Conservation (phyloP, 768 basidiomycete species). For the Crucibulum laeve region DNA sequence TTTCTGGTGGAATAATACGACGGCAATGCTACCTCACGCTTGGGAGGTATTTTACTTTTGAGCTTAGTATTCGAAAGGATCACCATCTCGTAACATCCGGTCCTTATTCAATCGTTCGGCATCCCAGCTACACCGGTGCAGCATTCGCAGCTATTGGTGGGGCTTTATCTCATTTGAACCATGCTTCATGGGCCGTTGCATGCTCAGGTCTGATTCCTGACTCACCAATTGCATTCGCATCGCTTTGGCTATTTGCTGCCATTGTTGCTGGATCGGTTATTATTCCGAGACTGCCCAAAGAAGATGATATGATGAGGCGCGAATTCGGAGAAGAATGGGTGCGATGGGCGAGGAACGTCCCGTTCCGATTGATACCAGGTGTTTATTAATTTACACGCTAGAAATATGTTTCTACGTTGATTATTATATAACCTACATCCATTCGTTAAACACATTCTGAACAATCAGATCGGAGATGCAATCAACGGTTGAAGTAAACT, state of each 20-base stretch:
- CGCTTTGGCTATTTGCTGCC: conserved; percentile 10
- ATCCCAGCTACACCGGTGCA: conserved; percentile 21
- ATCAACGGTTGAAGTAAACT: too few relatives aligned
- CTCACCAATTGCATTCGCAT: conserved; percentile 6
- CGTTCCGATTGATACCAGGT: conserved; percentile 25
- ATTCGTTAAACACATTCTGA: too few relatives aligned
- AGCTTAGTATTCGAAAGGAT: conserved; percentile 27
- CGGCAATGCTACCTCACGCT: conserved; percentile 7
- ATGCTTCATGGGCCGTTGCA: conserved; percentile 22
- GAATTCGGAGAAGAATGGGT: conserved; percentile 29
- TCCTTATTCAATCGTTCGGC: conserved; percentile 22
- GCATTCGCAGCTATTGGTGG: conserved; percentile 21
- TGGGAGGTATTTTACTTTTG: conserved; percentile 15
- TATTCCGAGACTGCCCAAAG: conserved; percentile 17
- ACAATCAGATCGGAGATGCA: too few relatives aligned
- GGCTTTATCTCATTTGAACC: conserved; percentile 23
- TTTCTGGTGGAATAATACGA: conserved; percentile 6
- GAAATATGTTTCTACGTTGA: too few relatives aligned
- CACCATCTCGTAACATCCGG: conserved; percentile 21
- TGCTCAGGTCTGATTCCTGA: conserved; percentile 10
- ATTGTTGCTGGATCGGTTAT: conserved; percentile 4
- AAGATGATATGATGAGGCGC: conserved; percentile 23
- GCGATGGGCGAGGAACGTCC: conserved; percentile 19
- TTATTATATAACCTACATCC: too few relatives aligned
- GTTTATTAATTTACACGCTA: conserved; percentile 19